Evolutionary conservation across 176 grass and related monocot species (phyloP), one percentile per base, ranked within the genome.

Genomic region (Carex kokanica): DNA sequence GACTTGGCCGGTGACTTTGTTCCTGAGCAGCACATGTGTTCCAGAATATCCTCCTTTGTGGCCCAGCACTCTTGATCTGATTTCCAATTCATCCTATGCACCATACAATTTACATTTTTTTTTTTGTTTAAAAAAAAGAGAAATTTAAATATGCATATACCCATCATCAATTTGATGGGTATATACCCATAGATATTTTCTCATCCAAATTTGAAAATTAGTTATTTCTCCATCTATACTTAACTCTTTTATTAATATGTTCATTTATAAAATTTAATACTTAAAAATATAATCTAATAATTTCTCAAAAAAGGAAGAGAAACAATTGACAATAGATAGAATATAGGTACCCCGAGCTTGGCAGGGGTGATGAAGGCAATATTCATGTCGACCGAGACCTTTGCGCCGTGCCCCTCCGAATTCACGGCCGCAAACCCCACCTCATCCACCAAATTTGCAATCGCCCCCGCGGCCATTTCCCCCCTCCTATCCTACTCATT

Each of bases 371-470:
- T 10, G 81, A 88, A 97, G 53, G 81, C 60, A 85, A 97, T 90
- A 83, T 89, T 93, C 91, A 97, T 97, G 84, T 97, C 94, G 18
- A 85, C 83, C 47, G 94, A 97, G 71, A 91, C 86, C 86, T 91
- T 93, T 64, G 54, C 52, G 14, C 51, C 74, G 8, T 80, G 16
- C 3, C 86, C 86, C 27, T 93, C 73, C 16, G 94, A 66, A 36
- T 86, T 66, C 34, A 87, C 25, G 16, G 74, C 94, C 0, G 84
- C 86, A 8, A 45, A 67, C 20, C 89, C 82, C 3, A 97, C 43
- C 84, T 93, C 89, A 71, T 97, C 94, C 25, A 94, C 88, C 61
- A 97, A 64, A 24, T 87, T 64, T 2, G 90, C 94, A 4, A 97
- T 89, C 21, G 89, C 94, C 18, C 91, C 94, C 0, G 89, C 41